Conservation (phyloP, 129 eudicot genomes). For the Artemisia annua region DNA sequence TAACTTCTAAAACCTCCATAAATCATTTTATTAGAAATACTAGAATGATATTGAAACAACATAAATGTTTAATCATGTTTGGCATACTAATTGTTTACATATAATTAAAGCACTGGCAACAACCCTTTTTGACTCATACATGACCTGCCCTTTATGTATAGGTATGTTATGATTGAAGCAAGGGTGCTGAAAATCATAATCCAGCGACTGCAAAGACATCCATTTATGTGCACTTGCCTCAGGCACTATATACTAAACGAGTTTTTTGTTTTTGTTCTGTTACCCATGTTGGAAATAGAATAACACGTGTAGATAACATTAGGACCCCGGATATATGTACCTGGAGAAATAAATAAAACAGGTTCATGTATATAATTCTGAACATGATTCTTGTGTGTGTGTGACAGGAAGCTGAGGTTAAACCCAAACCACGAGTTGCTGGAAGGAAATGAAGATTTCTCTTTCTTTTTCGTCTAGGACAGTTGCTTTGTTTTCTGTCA, state of each 20-base stretch:
- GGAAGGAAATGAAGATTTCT: conserved; percentile 50
- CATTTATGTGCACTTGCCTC: conserved; percentile 67
- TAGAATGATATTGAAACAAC: no score
- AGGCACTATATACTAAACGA: conserved; percentile 37
- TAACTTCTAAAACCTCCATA: not conserved
- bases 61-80: no score
- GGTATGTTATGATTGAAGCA: conserved; percentile 45
- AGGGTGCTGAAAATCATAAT: conserved; percentile 94
- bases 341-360: not conserved
- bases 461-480: not conserved
- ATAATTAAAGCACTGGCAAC: no score
- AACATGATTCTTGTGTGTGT: conserved; percentile 19
- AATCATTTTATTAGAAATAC: not conserved
- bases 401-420: conserved; percentile 76
- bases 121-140: no score
- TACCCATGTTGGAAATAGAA: not conserved
- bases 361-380: not conserved
- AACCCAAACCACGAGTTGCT: conserved; percentile 68
- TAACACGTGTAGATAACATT: not conserved
- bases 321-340: not conserved
- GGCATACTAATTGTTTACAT: no score
- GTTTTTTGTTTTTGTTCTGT: not conserved
- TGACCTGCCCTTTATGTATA: conserved; percentile 6
- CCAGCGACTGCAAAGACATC: conserved; percentile 74
- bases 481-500: not conserved